Evolutionary conservation across 179 eudicot species (phyloP).

Genomic region (Silene noctiflora): DNA sequence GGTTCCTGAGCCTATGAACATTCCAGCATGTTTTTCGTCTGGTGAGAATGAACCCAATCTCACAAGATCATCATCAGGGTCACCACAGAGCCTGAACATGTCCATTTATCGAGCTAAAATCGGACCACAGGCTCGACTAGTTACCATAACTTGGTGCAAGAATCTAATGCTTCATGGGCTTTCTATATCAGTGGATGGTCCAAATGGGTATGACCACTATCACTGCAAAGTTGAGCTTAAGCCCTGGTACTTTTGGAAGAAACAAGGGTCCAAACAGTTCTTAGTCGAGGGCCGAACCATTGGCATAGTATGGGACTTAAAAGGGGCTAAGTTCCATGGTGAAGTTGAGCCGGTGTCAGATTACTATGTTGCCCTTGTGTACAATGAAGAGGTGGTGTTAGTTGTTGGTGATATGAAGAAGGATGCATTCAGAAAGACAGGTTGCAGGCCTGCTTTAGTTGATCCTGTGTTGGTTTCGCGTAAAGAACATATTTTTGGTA

Average conservation of each 20-base stretch:
- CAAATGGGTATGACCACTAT: slow-evolving; percentile 42
- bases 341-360: slow-evolving; percentile 83
- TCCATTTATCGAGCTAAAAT: slow-evolving; percentile 63
- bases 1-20: slow-evolving; percentile 56
- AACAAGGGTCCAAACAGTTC: slow-evolving; percentile 71
- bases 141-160: slow-evolving; percentile 88
- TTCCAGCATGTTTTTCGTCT: slow-evolving; percentile 61
- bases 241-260: slow-evolving; percentile 92
- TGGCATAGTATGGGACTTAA: slow-evolving; percentile 75
- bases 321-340: slow-evolving; percentile 67
- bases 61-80: slow-evolving; percentile 28
- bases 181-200: slow-evolving; percentile 68
- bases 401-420: slow-evolving; percentile 73
- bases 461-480: slow-evolving; percentile 71
- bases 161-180: slow-evolving; percentile 76
- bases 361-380: slow-evolving; percentile 79
- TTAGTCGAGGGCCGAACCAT: slow-evolving; percentile 51
- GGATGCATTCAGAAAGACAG: slow-evolving; percentile 73
- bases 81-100: slow-evolving; percentile 75
- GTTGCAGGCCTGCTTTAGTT: slow-evolving; percentile 69
- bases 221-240: slow-evolving; percentile 83
- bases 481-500: slow-evolving; percentile 79
- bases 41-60: slow-evolving; percentile 30
- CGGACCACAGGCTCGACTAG: slow-evolving; percentile 51
- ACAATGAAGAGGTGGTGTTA: slow-evolving; percentile 63